phyloP scores from a whole-genome alignment of 352 stramenopile genomes.

The Hyaloperonospora brassicae region DNA sequence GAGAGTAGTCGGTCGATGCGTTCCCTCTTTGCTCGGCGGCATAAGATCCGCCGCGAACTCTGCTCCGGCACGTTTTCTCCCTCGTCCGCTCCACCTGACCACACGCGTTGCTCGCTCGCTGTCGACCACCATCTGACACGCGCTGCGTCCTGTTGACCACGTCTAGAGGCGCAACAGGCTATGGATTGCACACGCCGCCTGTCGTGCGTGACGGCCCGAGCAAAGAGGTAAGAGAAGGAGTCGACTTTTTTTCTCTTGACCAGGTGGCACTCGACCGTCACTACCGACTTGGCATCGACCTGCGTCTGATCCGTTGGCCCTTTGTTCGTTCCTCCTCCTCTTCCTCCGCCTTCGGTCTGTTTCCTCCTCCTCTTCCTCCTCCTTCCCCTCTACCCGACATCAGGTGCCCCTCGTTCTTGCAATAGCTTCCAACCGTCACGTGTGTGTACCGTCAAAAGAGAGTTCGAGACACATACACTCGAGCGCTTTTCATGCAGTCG shows the following conservation, averaged over 20 bases:
- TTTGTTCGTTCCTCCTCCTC: no score
- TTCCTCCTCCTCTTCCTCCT: no score
- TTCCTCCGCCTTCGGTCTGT: background rate
- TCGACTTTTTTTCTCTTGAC: slow-evolving; percentile 1
- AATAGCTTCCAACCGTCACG: no score
- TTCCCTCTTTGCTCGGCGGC: no score
- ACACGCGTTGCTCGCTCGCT: slow-evolving; percentile 18
- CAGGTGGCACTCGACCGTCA: slow-evolving; percentile 10
- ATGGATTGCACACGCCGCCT: slow-evolving; percentile 24
- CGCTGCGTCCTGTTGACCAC: slow-evolving; percentile 5
- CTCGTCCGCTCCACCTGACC: background rate
- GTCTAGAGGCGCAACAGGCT: background rate
- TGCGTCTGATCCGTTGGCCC: slow-evolving; percentile 12
- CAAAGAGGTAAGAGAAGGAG: slow-evolving; percentile 8
- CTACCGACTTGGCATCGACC: slow-evolving; percentile 12
- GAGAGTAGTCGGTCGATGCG: no score
- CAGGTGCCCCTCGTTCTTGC: no score
- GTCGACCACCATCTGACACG: slow-evolving; percentile 1
- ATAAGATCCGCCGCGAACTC: no score
- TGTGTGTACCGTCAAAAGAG: no score
- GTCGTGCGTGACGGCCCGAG: slow-evolving; percentile 5
- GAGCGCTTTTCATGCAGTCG: slow-evolving; percentile 33
- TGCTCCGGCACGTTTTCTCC: no score
- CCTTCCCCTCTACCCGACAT: no score
- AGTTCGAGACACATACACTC: no score